Base-by-base conservation (phyloP, 208 protist species). In the Trypanosoma platydactyli region DNA sequence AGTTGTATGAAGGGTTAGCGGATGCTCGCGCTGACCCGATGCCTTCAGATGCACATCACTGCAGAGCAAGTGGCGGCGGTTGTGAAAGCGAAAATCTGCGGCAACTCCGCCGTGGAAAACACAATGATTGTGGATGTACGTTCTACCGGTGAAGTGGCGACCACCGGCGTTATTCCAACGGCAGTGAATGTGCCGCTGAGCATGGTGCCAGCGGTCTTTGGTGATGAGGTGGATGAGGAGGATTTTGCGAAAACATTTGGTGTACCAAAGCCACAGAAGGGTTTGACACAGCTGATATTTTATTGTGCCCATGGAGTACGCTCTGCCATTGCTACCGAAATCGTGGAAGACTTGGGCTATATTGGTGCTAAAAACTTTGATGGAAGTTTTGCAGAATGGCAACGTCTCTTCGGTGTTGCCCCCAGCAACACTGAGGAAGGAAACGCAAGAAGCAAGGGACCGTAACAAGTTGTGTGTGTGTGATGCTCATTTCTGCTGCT, bases 241-340 rank as follows among this genome's bases (percentile, higher is more conserved):
- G 81, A 88, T 55, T 93, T 93, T 54, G 53, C 48, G 18, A 57
- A 71, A 24, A 70, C 64, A 22, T 88, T 86, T 49, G 79, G 79
- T 15, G 58, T 74, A 0, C 41, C 76, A 35, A 76, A 81, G n/a
- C 83, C 83, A 20, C 57, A 77, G 1, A 66, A 42, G 20, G 74
- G 73, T 3, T 52, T 62, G 5, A 76, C 81, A 15, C 77, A 85
- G 61, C 45, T 93, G 11, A 67, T 93, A 52, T 86, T 93, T 58
- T 93, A 93, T 76, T 90, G 87, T 65, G 78, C 79, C 0, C 78
- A 86, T 48, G 87, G 87, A 7, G 72, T 88, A 4, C 81, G 87
- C 22, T 93, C 87, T 33, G 76, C 79, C 6, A 66, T 79, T 7
- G 87, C 87, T 20, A 71, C 74, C 16, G 87, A 93, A 68, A 54